Percentiles rank a stretch among this genome's conserved stretches.
Evolutionary conservation across 2,329 filamentous ascomycete genomes (phyloP).

Genomic region (Hirsutella rhossiliensis): DNA sequence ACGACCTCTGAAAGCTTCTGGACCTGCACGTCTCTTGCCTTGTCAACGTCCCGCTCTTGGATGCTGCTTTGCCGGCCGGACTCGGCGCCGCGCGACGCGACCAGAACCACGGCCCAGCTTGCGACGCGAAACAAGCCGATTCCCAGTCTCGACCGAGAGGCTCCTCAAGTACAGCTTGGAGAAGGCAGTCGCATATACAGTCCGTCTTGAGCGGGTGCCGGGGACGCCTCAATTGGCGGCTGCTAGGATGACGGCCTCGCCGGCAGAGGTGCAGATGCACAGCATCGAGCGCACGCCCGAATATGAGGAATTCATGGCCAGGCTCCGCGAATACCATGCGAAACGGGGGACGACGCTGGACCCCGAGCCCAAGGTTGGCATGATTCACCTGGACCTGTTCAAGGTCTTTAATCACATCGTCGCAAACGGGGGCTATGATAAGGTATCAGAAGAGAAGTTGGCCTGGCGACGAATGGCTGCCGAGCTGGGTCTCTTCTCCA

Average conservation of each 20-base stretch:
- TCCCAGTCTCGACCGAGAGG: neutral
- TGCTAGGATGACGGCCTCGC: conserved; percentile 11
- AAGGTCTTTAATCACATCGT: conserved; percentile 70
- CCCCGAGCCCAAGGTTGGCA: conserved; percentile 68
- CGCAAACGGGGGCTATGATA: conserved; percentile 73
- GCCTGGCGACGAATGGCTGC: conserved; percentile 73
- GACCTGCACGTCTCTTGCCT: neutral
- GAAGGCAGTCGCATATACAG: neutral
- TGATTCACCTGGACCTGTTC: conserved; percentile 62
- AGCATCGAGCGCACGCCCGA: conserved; percentile 51
- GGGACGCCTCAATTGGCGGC: neutral
- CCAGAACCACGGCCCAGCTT: neutral
- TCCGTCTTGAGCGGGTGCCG: neutral
- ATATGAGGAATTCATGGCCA: conserved; percentile 67
- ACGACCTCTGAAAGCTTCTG: too few relatives aligned
- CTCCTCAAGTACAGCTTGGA: neutral
- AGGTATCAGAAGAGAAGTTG: conserved; percentile 70
- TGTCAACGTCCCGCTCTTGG: neutral
- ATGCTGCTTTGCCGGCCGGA: conserved; percentile 1
- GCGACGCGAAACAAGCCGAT: conserved; percentile 1
- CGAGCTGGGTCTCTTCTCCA: conserved; percentile 62
- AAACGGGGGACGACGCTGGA: conserved; percentile 72
- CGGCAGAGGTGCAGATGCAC: conserved; percentile 25
- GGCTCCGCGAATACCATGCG: conserved; percentile 61
- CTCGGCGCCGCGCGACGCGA: neutral